Evolutionary conservation across 208 protist species (phyloP).

Genomic region (Porcisia deanei): DNA sequence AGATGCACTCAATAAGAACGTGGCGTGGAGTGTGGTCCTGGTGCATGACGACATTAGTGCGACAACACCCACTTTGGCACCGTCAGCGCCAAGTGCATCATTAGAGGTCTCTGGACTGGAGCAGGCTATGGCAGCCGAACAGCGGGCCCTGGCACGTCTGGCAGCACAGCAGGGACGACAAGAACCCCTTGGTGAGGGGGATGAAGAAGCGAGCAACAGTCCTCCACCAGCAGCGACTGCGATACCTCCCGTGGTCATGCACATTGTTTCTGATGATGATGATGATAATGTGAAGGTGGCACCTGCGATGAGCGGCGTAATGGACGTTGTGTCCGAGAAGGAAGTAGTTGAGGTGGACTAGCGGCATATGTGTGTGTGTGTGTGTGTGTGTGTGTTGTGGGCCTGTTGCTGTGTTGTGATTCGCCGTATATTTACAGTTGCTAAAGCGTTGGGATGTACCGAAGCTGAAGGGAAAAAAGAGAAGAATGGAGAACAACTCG

Average conservation of each 20-base stretch:
- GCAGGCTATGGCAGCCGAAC: constrained; percentile 19
- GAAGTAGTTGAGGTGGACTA: constrained; percentile 11
- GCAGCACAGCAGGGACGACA: neutral
- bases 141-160: constrained; percentile 13
- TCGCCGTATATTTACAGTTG: neutral
- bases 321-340: neutral
- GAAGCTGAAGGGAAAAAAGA: neutral
- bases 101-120: constrained; percentile 29
- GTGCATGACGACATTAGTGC: constrained; percentile 18
- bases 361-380: neutral
- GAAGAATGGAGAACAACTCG: neutral
- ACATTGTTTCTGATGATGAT: constrained; percentile 2
- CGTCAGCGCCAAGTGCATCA: neutral
- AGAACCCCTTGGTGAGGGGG: neutral
- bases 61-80: too few species aligned
- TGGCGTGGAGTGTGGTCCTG: constrained; percentile 68
- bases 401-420: neutral
- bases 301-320: neutral
- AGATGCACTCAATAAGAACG: constrained; percentile 61
- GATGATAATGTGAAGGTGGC: neutral
- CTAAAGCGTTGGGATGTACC: neutral
- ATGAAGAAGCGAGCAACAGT: neutral
- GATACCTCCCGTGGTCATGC: neutral
- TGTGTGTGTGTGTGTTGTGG: neutral
- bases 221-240: neutral